phyloP scores from a whole-genome alignment of 2,329 filamentous ascomycete genomes.

The Cercospora berteroae region DNA sequence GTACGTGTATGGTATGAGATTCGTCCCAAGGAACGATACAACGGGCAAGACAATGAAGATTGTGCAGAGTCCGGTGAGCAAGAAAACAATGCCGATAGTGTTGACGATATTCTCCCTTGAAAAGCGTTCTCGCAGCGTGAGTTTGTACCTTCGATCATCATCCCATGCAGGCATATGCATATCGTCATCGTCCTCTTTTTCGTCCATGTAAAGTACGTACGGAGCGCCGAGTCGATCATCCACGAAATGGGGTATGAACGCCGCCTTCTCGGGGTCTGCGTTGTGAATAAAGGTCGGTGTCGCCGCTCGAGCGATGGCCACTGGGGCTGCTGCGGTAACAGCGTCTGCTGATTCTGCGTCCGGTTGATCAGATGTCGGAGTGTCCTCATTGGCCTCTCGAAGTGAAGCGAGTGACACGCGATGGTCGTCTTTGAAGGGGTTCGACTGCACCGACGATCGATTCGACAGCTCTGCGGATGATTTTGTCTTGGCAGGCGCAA shows the following conservation, averaged over 20 bases:
- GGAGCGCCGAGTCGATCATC: constrained; percentile 51
- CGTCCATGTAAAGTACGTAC: constrained; percentile 50
- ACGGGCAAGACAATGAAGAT: constrained; percentile 54
- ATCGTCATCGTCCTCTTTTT: constrained; percentile 55
- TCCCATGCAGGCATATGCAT: constrained; percentile 55
- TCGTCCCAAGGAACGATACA: constrained; percentile 46
- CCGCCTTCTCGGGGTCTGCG: constrained; percentile 38
- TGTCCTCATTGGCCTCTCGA: constrained; percentile 22
- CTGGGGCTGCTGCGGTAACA: constrained; percentile 13
- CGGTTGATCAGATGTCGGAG: constrained; percentile 23
- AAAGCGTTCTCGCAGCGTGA: constrained; percentile 48
- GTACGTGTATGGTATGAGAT: constrained; percentile 41
- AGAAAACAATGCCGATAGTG: constrained; percentile 44
- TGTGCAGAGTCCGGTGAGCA: constrained; percentile 49
- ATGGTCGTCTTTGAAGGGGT: constrained; percentile 37
- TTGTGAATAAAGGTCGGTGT: constrained; percentile 34
- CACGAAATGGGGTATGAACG: constrained; percentile 40
- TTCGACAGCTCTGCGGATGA: constrained; percentile 30
- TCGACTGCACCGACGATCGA: constrained; percentile 29
- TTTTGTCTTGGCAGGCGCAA: constrained; percentile 21
- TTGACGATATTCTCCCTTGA: constrained; percentile 45
- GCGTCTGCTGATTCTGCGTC: constrained; percentile 10
- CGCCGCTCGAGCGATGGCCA: constrained; percentile 16
- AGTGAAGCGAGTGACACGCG: constrained; percentile 29
- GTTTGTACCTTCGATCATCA: constrained; percentile 47